These are phyloP conservation scores for Penicillium canescens DNA, from an alignment of 495 filamentous ascomycete species.

Conservation along the genomic window DNA sequence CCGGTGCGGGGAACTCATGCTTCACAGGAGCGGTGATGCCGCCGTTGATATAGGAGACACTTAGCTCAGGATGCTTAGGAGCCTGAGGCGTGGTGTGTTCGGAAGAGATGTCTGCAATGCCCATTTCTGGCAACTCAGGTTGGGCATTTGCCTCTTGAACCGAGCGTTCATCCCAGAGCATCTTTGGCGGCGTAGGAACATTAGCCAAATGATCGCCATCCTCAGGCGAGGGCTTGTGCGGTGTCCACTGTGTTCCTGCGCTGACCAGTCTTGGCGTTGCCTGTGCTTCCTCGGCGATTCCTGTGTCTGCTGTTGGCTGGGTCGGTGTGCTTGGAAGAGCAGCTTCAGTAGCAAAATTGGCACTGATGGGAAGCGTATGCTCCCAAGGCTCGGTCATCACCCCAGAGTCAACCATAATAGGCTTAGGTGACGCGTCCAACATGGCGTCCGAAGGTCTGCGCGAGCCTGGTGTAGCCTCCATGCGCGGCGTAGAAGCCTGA, in stretches of 20 bases:
- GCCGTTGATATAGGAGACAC: slow-evolving; percentile 32
- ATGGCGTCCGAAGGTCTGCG: slow-evolving; percentile 38
- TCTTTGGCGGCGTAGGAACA: slow-evolving; percentile 42
- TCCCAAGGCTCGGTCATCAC: slow-evolving; percentile 85
- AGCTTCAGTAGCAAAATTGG: slow-evolving; percentile 5
- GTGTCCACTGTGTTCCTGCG: slow-evolving; percentile 41
- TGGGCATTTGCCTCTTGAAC: slow-evolving; percentile 14
- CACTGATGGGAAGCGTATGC: slow-evolving; percentile 10
- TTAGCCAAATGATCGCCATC: slow-evolving; percentile 31
- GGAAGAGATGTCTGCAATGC: slow-evolving; percentile 34
- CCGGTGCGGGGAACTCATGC: slow-evolving; percentile 19
- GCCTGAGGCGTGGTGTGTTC: slow-evolving; percentile 40
- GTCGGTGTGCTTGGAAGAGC: slow-evolving; percentile 14
- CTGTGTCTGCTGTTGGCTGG: slow-evolving; percentile 18
- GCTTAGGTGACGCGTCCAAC: slow-evolving; percentile 28
- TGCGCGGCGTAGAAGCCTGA: slow-evolving; percentile 52
- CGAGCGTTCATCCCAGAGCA: slow-evolving; percentile 36
- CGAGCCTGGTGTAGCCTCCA: slow-evolving; percentile 39
- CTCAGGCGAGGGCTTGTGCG: slow-evolving; percentile 22
- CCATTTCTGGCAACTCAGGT: slow-evolving; percentile 26
- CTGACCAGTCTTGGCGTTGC: slow-evolving; percentile 27
- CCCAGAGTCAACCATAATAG: slow-evolving; percentile 73
- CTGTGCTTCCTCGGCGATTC: slow-evolving; percentile 14
- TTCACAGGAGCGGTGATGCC: slow-evolving; percentile 34
- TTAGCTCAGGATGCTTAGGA: slow-evolving; percentile 32